Evolutionary conservation across 352 stramenopile species (phyloP).

Genomic region (Lagenidium sp.): DNA sequence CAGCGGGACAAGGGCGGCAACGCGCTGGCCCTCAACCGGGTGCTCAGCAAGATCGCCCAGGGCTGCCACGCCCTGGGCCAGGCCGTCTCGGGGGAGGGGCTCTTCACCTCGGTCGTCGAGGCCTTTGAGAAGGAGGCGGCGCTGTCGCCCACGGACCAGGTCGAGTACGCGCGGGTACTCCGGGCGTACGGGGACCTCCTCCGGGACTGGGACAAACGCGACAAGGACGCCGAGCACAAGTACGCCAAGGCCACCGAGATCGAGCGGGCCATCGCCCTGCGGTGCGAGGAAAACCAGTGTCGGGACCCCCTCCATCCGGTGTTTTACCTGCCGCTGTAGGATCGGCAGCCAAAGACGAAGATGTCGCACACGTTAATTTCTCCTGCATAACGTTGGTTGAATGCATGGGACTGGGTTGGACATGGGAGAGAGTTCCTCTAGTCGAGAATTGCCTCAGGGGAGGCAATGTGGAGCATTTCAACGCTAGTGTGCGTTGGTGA

Average conservation of each 20-base stretch:
- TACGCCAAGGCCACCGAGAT: conserved; percentile 11
- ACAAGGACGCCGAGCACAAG: conserved; percentile 15
- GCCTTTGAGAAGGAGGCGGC: conserved; percentile 51
- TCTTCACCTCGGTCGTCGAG: conserved; percentile 63
- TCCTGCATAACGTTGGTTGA: too few relatives aligned
- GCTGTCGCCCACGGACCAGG: conserved; percentile 41
- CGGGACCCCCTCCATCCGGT: conserved; percentile 12
- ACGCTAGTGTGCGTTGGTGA: too few relatives aligned
- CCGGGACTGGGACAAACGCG: conserved; percentile 21
- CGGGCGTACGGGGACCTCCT: conserved; percentile 32
- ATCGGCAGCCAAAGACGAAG: neutral
- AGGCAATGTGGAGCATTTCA: too few relatives aligned
- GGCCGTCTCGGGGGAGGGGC: conserved; percentile 58
- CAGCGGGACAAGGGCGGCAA: conserved; percentile 37
- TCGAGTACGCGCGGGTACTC: conserved; percentile 58
- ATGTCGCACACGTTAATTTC: neutral
- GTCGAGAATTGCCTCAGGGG: too few relatives aligned
- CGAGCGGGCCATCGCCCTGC: conserved; percentile 4
- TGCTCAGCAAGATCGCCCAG: conserved; percentile 56
- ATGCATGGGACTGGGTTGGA: too few relatives aligned
- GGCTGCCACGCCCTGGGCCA: conserved; percentile 53
- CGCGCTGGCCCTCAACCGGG: conserved; percentile 46
- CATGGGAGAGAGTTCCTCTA: too few relatives aligned
- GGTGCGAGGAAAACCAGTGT: conserved; percentile 10
- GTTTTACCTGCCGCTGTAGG: conserved; percentile 20